Evolutionary conservation across 257 asterid genomes (phyloP), one percentile per base, ranked within the genome.

Genomic region (Thymus quinquecostatus): DNA sequence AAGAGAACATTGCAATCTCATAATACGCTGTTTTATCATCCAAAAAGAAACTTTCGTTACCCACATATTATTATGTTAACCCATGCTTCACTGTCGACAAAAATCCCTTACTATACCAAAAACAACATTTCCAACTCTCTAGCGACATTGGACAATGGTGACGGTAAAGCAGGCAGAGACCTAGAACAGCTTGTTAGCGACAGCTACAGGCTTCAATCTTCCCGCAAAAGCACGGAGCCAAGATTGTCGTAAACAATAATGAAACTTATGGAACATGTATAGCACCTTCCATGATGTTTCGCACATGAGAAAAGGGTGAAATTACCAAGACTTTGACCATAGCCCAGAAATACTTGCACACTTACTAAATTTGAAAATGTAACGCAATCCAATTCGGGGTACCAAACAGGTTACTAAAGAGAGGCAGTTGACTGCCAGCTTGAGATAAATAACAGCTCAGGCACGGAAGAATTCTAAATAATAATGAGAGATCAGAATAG

Each of bases 191-290:
- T 70, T 33, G 57, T 60, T 21, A 49, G 10, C 28, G 14, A 43
- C 38, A 43, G 74, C 8, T 6, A 28, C 70, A 57, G 34, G 56
- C 64, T 64, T 33, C 41, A 51, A 62, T 66, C 62, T 58, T 62
- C 29, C 8, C 21, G 57, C 8, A 40, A 14, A 41, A 13, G 55
- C 1, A 30, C 10, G 45, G 33, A 8, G 56, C 21, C 60, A 64
- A 8, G 69, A 56, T 71, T 27, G 60, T 30, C 68, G 28, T 21
- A 14, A 55, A 63, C 40, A 62, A 44, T 64, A 55, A 66, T 29
- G 43, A 59, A 72, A 48, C 38, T 8, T 62, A 49, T 10, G 53
- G 10, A 11, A 43, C 32, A 47, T 56, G 27, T 60, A 69, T 28
- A 10, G 1, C 66, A 60, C 33, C 58, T 10, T 41, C 72, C 61